Evolutionary conservation across 352 stramenopile genomes (phyloP).

Genomic region (Phytophthora sp.): DNA sequence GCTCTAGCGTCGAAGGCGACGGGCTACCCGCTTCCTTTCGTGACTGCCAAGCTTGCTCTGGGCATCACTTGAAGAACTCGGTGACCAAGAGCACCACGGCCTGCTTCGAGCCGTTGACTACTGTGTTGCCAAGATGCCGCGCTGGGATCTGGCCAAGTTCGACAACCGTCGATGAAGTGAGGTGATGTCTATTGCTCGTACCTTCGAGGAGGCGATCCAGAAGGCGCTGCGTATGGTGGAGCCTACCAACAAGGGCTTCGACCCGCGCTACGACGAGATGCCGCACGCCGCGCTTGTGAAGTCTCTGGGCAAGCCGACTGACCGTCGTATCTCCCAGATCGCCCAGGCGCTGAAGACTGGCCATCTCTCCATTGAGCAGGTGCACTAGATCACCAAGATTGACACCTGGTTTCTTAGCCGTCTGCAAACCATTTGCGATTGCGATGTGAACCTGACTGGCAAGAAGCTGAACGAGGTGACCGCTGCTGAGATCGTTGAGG

Average conservation of each 20-base stretch:
- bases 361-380: constrained; percentile 93
- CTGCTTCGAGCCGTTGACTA: constrained; percentile 99
- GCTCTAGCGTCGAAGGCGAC: constrained; percentile 98
- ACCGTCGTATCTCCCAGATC: constrained; percentile 88
- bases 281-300: constrained; percentile 73
- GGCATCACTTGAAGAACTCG: constrained; percentile 96
- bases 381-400: constrained; percentile 99
- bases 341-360: constrained; percentile 89
- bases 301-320: constrained; percentile 67
- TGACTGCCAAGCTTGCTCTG: constrained; percentile 97
- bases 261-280: constrained; percentile 77
- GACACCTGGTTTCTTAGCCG: constrained; percentile 99
- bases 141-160: constrained; percentile 98
- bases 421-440: constrained; percentile 88
- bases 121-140: constrained; percentile 97
- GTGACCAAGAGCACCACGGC: constrained; percentile 96
- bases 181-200: constrained; percentile 97
- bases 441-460: constrained; percentile 84
- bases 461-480: constrained; percentile 60
- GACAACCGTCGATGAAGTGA: constrained; percentile 96
- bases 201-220: constrained; percentile 97
- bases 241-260: constrained; percentile 84
- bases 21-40: constrained; percentile 98
- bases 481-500: constrained; percentile 56
- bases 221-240: constrained; percentile 98